Evolutionary conservation across 2,329 filamentous ascomycete genomes (phyloP).

Genomic region (Neonectria faginata): DNA sequence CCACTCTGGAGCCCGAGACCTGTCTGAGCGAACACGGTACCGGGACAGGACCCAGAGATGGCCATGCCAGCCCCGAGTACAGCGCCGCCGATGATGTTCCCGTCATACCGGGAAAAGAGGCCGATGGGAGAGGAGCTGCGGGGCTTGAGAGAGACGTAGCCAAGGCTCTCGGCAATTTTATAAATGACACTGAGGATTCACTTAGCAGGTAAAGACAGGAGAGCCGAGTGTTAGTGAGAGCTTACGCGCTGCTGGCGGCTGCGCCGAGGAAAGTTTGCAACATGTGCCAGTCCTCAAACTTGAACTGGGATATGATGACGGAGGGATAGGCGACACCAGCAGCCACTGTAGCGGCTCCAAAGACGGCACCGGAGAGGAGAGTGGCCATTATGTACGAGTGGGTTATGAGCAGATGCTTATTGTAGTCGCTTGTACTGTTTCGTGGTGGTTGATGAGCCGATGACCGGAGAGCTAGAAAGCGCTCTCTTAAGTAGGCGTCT

Average conservation of each 20-base stretch:
- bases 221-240: constrained; percentile 18
- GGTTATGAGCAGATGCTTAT: background rate
- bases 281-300: constrained; percentile 73
- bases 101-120: constrained; percentile 68
- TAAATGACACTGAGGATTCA: constrained; percentile 55
- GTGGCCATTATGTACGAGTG: constrained; percentile 43
- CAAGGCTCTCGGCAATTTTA: constrained; percentile 57
- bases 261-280: constrained; percentile 72
- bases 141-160: constrained; percentile 58
- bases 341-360: constrained; percentile 70
- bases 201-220: background rate
- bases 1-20: constrained; percentile 65
- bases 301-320: constrained; percentile 71
- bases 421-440: background rate
- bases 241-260: constrained; percentile 71
- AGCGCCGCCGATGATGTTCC: constrained; percentile 72
- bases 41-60: constrained; percentile 73
- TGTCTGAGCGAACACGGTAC: constrained; percentile 72
- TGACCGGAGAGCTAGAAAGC: constrained; percentile 2
- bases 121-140: constrained; percentile 64
- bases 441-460: background rate
- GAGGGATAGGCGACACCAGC: constrained; percentile 71
- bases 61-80: constrained; percentile 75
- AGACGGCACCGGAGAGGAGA: constrained; percentile 65
- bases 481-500: background rate